These are phyloP conservation scores for Lasiodiplodia sp. DNA, from an alignment of 2,329 filamentous ascomycete species.

Conservation along the genomic window DNA sequence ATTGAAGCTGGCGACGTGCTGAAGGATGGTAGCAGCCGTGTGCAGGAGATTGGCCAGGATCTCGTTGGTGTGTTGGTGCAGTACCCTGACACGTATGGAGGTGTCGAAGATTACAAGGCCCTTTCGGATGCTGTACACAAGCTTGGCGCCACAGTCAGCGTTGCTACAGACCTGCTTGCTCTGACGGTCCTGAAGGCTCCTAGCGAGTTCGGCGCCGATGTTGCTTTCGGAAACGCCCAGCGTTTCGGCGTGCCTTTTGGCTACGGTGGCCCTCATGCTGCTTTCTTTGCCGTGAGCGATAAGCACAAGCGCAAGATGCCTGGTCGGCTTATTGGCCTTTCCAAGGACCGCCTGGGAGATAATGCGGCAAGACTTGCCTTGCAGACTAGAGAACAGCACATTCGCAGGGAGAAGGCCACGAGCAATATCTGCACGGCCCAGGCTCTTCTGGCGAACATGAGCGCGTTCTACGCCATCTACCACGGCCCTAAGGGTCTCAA, in stretches of 20 bases:
- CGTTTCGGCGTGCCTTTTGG: conserved; percentile 91
- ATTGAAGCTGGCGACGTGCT: conserved; percentile 77
- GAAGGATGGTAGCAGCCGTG: conserved; percentile 66
- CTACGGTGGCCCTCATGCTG: conserved; percentile 92
- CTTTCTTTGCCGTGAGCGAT: conserved; percentile 91
- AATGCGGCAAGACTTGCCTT: conserved; percentile 83
- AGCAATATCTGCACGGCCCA: conserved; percentile 98
- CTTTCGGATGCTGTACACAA: conserved; percentile 81
- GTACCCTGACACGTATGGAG: conserved; percentile 89
- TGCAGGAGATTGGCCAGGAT: conserved; percentile 79
- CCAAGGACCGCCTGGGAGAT: conserved; percentile 86
- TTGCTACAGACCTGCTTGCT: conserved; percentile 87
- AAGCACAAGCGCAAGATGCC: conserved; percentile 95
- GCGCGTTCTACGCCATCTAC: conserved; percentile 91
- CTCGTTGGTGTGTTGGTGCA: conserved; percentile 91
- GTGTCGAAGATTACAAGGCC: conserved; percentile 74
- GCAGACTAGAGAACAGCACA: conserved; percentile 95
- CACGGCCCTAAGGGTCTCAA: conserved; percentile 86
- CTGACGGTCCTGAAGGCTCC: conserved; percentile 87
- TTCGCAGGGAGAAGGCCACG: conserved; percentile 93
- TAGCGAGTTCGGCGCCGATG: conserved; percentile 92
- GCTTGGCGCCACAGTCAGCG: conserved; percentile 80
- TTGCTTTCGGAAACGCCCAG: conserved; percentile 93
- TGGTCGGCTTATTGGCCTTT: conserved; percentile 86
- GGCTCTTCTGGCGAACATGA: conserved; percentile 94